A percentile compares a stretch with the other conserved stretches of the same genome.
phyloP scores from a whole-genome alignment of 2,329 filamentous ascomycete species.

The Grosmannia huntii region DNA sequence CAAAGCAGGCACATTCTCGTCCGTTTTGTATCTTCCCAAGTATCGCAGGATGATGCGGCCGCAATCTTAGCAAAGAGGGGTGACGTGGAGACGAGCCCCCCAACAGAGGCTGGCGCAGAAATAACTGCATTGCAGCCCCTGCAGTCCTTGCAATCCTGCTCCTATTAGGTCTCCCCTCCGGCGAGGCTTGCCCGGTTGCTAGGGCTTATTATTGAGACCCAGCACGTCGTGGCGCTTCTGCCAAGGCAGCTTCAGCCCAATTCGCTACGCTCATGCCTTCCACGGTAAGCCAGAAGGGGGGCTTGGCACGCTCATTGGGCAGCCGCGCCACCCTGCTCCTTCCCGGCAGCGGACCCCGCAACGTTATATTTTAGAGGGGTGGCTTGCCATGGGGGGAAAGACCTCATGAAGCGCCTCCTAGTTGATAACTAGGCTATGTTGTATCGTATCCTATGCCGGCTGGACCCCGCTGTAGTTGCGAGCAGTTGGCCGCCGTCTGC shows the following conservation, averaged over 20 bases:
- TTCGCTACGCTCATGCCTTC: neutral
- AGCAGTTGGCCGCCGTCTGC: neutral
- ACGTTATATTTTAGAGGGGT: conserved; percentile 1
- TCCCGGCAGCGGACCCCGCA: neutral
- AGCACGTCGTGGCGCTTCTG: neutral
- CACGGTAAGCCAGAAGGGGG: neutral
- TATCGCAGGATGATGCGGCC: neutral
- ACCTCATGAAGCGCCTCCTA: neutral
- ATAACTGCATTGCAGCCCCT: neutral
- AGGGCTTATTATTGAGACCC: neutral
- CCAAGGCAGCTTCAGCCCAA: neutral
- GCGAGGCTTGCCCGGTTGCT: neutral
- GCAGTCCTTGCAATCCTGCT: too few species aligned
- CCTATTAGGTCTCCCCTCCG: neutral
- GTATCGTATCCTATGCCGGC: too few species aligned
- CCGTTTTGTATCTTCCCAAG: too few species aligned
- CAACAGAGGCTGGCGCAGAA: neutral
- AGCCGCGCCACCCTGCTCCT: neutral
- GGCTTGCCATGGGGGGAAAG: neutral
- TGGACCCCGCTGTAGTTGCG: neutral
- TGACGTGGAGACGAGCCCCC: neutral
- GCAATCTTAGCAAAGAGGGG: neutral
- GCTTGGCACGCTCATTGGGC: neutral
- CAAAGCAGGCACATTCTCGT: neutral
- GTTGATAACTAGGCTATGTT: too few species aligned